Evolutionary conservation across 305 asterid genomes (phyloP).

Genomic region (Fraxinus floribunda): DNA sequence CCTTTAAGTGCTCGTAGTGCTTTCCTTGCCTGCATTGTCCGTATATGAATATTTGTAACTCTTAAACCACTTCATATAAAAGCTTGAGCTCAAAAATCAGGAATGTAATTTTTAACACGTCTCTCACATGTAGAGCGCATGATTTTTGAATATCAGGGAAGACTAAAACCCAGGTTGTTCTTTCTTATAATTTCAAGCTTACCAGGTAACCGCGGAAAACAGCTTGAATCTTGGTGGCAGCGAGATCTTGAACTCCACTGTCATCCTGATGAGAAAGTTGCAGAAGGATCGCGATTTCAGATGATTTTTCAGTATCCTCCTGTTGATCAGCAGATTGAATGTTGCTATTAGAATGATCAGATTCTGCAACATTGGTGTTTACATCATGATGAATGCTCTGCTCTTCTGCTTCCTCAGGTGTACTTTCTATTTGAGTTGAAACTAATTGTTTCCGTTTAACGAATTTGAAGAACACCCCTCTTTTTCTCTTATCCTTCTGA

Average conservation of each 20-base stretch:
- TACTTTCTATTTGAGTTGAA: slow-evolving; percentile 35
- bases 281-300: slow-evolving; percentile 18
- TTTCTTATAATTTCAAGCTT: slow-evolving; percentile 25
- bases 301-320: slow-evolving; percentile 26
- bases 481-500: slow-evolving; percentile 46
- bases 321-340: slow-evolving; percentile 21
- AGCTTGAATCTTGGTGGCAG: slow-evolving; percentile 76
- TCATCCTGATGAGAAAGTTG: slow-evolving; percentile 16
- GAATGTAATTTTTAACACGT: not conserved
- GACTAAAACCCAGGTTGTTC: not conserved
- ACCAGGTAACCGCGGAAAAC: slow-evolving; percentile 78
- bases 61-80: not conserved
- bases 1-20: slow-evolving; percentile 84
- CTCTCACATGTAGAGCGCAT: not conserved
- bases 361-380: slow-evolving; percentile 24
- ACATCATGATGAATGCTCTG: slow-evolving; percentile 22
- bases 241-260: slow-evolving; percentile 31
- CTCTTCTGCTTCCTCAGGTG: slow-evolving; percentile 27
- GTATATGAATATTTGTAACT: not conserved
- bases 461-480: slow-evolving; percentile 58
- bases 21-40: slow-evolving; percentile 63
- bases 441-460: slow-evolving; percentile 43
- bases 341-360: slow-evolving; percentile 3
- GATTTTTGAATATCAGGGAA: not conserved
- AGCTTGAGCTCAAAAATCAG: not conserved